These are phyloP conservation scores for Brettanomyces custersianus DNA, from an alignment of 805 yeast genomes.

Conservation along the genomic window DNA sequence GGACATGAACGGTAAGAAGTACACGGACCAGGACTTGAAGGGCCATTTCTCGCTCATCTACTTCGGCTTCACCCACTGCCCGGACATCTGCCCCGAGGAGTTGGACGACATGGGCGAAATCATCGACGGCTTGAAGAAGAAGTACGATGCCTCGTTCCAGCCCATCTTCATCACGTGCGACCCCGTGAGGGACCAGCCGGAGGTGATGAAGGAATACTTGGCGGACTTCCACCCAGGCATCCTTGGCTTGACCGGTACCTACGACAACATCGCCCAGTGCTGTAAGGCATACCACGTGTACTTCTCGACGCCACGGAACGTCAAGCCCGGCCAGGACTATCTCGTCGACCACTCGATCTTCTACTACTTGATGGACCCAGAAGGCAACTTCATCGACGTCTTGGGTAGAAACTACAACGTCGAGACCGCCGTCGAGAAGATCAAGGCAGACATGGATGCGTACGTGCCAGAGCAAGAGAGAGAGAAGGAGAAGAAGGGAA, in stretches of 20 bases:
- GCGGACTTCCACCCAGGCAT: conserved; percentile 85
- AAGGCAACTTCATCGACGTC: conserved; percentile 91
- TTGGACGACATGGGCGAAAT: conserved; percentile 81
- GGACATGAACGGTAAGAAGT: conserved; percentile 61
- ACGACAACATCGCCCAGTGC: conserved; percentile 70
- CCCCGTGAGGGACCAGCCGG: conserved; percentile 90
- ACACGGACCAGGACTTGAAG: conserved; percentile 68
- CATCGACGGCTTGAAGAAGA: conserved; percentile 47
- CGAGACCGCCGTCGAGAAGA: conserved; percentile 65
- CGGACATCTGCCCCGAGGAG: conserved; percentile 98
- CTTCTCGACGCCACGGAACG: conserved; percentile 92
- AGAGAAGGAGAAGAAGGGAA: conserved; percentile 50
- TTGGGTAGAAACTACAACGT: conserved; percentile 87
- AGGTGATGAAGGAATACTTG: conserved; percentile 72
- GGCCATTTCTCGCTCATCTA: conserved; percentile 82
- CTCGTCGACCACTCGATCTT: conserved; percentile 95
- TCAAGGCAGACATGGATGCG: conserved; percentile 64
- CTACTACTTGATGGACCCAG: conserved; percentile 97
- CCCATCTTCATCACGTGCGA: conserved; percentile 95
- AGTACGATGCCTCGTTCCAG: conserved; percentile 52
- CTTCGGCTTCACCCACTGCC: conserved; percentile 96
- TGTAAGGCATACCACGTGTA: conserved; percentile 92
- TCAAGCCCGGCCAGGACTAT: conserved; percentile 93
- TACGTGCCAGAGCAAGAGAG: conserved; percentile 68
- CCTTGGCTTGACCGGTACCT: conserved; percentile 86